A percentile compares a stretch with the other conserved stretches of the same genome.
Evolutionary conservation across 805 yeast species (phyloP).

Genomic region (Danielia oregonensis): DNA sequence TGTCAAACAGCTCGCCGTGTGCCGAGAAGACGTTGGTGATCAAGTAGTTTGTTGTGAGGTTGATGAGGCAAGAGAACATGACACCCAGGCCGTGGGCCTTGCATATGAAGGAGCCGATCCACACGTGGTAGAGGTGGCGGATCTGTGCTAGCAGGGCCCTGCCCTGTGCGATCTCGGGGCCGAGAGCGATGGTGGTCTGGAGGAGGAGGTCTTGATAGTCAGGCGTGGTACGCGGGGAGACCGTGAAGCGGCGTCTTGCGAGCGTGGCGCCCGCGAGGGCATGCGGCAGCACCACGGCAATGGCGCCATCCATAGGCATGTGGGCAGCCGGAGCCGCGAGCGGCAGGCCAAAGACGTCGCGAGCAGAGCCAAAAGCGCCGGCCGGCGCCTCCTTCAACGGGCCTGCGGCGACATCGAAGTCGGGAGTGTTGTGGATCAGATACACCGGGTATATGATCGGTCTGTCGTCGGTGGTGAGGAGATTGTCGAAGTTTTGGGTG

Average conservation of each 20-base stretch:
- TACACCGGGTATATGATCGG: slow-evolving; percentile 39
- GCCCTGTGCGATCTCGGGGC: slow-evolving; percentile 21
- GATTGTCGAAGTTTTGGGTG: slow-evolving; percentile 31
- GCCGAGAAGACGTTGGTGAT: slow-evolving; percentile 27
- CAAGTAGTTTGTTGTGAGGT: slow-evolving; percentile 37
- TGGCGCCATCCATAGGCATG: background rate
- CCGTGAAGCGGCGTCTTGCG: slow-evolving; percentile 2
- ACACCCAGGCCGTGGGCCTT: slow-evolving; percentile 19
- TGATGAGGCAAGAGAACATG: slow-evolving; percentile 36
- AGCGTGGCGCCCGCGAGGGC: slow-evolving; percentile 9
- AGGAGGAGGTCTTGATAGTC: slow-evolving; percentile 5
- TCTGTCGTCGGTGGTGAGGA: slow-evolving; percentile 23
- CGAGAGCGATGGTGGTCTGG: slow-evolving; percentile 6
- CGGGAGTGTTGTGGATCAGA: slow-evolving; percentile 14
- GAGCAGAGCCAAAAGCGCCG: background rate
- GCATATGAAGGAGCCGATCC: slow-evolving; percentile 32
- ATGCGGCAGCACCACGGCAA: background rate
- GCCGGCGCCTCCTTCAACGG: background rate
- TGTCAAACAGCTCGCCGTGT: slow-evolving; percentile 3
- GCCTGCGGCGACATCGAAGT: background rate
- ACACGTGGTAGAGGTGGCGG: slow-evolving; percentile 26
- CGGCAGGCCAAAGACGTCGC: background rate
- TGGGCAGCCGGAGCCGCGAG: background rate
- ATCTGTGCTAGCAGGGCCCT: slow-evolving; percentile 24
- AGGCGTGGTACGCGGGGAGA: background rate